A percentile compares a stretch with the other conserved stretches of the same genome.
phyloP scores from a whole-genome alignment of 2,329 filamentous ascomycete genomes.

The Neopestalotiopsis sp. region DNA sequence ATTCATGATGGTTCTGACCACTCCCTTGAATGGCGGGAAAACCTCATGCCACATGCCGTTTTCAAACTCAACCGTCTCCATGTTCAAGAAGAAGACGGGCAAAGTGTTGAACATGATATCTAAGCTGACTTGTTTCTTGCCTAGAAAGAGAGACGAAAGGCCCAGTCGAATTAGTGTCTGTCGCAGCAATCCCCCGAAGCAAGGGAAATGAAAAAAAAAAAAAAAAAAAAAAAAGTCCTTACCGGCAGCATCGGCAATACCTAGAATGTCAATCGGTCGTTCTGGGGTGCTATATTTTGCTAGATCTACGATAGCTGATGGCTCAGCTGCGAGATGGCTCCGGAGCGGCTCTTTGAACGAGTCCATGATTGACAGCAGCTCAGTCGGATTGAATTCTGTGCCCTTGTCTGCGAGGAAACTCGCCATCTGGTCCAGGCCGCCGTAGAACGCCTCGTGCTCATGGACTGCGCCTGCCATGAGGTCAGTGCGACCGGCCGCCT shows the following conservation, averaged over 20 bases:
- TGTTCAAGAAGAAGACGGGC: constrained; percentile 31
- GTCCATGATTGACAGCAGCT: constrained; percentile 26
- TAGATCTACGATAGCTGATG: constrained; percentile 26
- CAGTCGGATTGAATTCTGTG: not conserved
- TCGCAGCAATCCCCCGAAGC: too few species aligned
- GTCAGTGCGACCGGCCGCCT: constrained; percentile 23
- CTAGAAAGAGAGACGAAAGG: not conserved
- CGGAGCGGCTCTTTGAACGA: constrained; percentile 28
- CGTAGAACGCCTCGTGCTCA: constrained; percentile 26
- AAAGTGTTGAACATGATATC: constrained; percentile 28
- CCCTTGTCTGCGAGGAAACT: constrained; percentile 18
- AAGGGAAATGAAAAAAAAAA: too few species aligned
- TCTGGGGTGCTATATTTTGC: constrained; percentile 27
- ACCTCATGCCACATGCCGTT: constrained; percentile 31
- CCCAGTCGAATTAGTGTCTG: not conserved
- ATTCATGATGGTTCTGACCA: constrained; percentile 13
- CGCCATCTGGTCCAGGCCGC: constrained; percentile 25
- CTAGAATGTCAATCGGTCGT: constrained; percentile 28
- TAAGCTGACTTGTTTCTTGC: constrained; percentile 25
- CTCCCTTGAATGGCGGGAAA: constrained; percentile 25
- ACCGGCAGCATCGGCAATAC: constrained; percentile 28
- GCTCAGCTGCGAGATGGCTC: constrained; percentile 27
- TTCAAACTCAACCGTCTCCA: constrained; percentile 30
- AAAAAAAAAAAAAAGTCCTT: constrained; percentile 7
- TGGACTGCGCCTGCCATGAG: constrained; percentile 27